phyloP scores from a whole-genome alignment of 2,329 filamentous ascomycete genomes.

The Colletotrichum brevisporum region DNA sequence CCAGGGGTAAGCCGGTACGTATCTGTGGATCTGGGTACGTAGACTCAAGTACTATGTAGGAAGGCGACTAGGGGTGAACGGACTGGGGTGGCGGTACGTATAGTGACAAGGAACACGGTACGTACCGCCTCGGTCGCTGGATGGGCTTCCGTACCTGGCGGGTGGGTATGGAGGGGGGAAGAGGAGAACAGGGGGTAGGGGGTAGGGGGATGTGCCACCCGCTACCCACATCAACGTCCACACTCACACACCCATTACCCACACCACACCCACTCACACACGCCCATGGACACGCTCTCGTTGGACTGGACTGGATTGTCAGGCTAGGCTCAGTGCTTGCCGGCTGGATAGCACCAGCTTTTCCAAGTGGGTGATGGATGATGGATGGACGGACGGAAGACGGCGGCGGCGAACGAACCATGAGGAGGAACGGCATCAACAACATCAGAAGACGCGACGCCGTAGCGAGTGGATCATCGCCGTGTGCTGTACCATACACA shows the following conservation, averaged over 20 bases:
- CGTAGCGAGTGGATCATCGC: slow-evolving; percentile 42
- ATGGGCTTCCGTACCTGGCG: slow-evolving; percentile 30
- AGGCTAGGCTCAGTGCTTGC: slow-evolving; percentile 12
- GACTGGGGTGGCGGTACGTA: slow-evolving; percentile 14
- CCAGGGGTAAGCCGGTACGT: slow-evolving; percentile 22
- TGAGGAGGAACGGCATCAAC: slow-evolving; percentile 48
- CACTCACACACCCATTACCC: too few species aligned
- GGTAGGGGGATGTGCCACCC: slow-evolving; percentile 23
- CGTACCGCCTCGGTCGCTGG: slow-evolving; percentile 23
- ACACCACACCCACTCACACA: background rate
- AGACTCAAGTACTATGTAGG: background rate
- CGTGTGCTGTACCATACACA: too few species aligned
- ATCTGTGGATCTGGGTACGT: slow-evolving; percentile 27
- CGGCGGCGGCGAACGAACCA: slow-evolving; percentile 44
- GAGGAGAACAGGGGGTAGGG: slow-evolving; percentile 18
- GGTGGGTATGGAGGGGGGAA: slow-evolving; percentile 30
- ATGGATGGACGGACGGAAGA: slow-evolving; percentile 43
- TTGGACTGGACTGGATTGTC: slow-evolving; percentile 9
- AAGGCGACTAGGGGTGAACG: slow-evolving; percentile 1
- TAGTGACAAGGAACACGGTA: background rate
- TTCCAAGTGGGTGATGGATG: slow-evolving; percentile 1
- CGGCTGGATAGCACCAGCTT: background rate
- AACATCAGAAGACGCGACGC: slow-evolving; percentile 48
- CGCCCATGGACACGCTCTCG: background rate
- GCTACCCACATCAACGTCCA: slow-evolving; percentile 6